Base-by-base conservation (phyloP, 1,284 basidiomycete genomes). In the Apiotrichum siamense region DNA sequence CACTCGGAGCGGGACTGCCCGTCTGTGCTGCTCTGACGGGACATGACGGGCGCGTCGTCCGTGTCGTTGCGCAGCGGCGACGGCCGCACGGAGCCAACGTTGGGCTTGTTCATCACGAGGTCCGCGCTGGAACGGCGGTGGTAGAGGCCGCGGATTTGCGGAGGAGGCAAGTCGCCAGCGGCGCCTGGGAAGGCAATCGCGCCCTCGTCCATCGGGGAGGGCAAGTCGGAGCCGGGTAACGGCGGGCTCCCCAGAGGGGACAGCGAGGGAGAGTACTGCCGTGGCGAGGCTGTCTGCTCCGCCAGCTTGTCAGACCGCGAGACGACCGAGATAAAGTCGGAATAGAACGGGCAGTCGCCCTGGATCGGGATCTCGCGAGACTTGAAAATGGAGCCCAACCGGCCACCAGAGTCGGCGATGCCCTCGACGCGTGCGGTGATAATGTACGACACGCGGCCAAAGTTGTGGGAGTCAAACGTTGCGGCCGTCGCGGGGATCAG, bases 401-500 rank as follows among this genome's bases (percentile, higher is more conserved):
- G 40, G 5, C 47, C 47, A 10, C 45, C 32, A 1, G 41, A 27
- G 2, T 50, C 42, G 9, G 56, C 51, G 7, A 60, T 41, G 7
- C 59, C 59, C 36, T 58, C 56, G 13, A 60, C 57, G 4, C 56
- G 53, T 3, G 67, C 67, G 0, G 62, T 66, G 48, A 69, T 50
- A 43, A 69, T 64, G 48, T 69, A 65, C 11, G 63, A 63, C 23
- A 69, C 47, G 7, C 64, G 56, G 1, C 59, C 67, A 31, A 57
- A 64, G 24, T 44, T 23, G 52, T 67, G 65, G 33, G 50, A 49
- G 52, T 67, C 67, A 38, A 59, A 59, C 0, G 64, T 63, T 3
- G 67, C 67, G 18, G 64, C 53, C 11, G 67, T 69, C 0, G 65
- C 67, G 1, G 67, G 67, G 7, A 69, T 54, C 18, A 67, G 57